Evolutionary conservation across 371 early-diverging fungal species (phyloP).

Genomic region (Mucor irregularis): DNA sequence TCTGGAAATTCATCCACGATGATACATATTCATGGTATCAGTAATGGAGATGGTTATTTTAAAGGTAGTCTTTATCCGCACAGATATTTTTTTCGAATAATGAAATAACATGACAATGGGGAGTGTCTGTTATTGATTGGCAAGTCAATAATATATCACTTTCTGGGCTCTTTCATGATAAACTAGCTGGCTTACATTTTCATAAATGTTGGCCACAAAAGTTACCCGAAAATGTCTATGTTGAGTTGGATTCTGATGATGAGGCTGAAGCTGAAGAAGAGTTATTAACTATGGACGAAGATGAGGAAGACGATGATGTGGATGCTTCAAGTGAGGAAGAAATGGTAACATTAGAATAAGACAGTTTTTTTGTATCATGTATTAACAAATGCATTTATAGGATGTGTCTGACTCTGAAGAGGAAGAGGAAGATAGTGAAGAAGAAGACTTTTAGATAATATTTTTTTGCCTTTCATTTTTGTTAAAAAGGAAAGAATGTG

Average conservation of each 20-base stretch:
- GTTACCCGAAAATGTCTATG: slow-evolving; percentile 52
- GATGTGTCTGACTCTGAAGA: slow-evolving; percentile 17
- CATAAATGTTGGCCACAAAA: no score
- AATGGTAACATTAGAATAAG: not conserved
- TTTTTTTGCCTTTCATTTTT: not conserved
- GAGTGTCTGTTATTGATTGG: no score
- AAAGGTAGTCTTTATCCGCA: no score
- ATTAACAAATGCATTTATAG: not conserved
- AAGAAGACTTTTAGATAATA: slow-evolving; percentile 6
- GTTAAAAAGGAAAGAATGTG: not conserved
- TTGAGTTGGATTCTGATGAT: slow-evolving; percentile 62
- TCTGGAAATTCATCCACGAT: not conserved
- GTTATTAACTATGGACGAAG: slow-evolving; percentile 24
- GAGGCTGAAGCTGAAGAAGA: slow-evolving; percentile 46
- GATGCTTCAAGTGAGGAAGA: slow-evolving; percentile 20
- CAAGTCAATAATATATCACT: no score
- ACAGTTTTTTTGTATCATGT: not conserved
- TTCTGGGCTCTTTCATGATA: no score
- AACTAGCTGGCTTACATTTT: no score
- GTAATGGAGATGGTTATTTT: no score
- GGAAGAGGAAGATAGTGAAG: slow-evolving; percentile 12
- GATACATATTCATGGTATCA: slow-evolving; percentile 1
- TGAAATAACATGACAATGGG: no score
- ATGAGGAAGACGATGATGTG: slow-evolving; percentile 17
- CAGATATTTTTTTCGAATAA: no score